phyloP scores from a whole-genome alignment of 1,284 basidiomycete species.

The Ganoderma sinense region DNA sequence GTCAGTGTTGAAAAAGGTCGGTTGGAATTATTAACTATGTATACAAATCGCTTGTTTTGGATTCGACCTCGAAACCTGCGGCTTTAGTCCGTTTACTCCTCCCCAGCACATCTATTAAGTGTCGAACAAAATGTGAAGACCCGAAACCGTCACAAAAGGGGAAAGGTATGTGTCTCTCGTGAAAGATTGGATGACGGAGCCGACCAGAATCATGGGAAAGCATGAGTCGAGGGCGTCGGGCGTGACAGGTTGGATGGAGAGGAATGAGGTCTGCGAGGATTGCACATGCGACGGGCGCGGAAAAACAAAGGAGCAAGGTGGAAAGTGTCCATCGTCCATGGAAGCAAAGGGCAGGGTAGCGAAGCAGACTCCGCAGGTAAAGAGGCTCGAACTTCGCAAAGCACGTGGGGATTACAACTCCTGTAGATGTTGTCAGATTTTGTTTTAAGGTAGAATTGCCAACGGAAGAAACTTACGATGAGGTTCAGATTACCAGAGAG shows the following conservation, averaged over 20 bases:
- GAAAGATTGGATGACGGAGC: neutral
- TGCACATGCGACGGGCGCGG: slow-evolving; percentile 16
- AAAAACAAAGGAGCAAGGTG: neutral
- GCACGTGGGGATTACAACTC: slow-evolving; percentile 20
- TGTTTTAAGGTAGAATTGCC: neutral
- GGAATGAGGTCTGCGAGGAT: neutral
- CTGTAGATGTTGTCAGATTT: slow-evolving; percentile 8
- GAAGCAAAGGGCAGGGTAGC: slow-evolving; percentile 9
- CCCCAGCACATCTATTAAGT: slow-evolving; percentile 12
- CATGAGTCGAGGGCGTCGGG: neutral
- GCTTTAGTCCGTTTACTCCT: slow-evolving; percentile 16
- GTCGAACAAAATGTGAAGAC: slow-evolving; percentile 1
- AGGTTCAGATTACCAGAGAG: slow-evolving; percentile 63
- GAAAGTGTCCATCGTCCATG: slow-evolving; percentile 21
- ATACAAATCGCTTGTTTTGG: slow-evolving; percentile 13
- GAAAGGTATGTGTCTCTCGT: slow-evolving; percentile 5
- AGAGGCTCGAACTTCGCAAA: neutral
- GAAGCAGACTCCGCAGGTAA: slow-evolving; percentile 2
- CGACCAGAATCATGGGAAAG: neutral
- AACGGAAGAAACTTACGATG: slow-evolving; percentile 43
- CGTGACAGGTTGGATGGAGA: neutral
- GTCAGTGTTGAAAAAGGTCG: neutral
- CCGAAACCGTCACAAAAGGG: neutral
- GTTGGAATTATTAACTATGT: slow-evolving; percentile 11
- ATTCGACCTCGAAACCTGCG: slow-evolving; percentile 5